Evolutionary conservation across 148 eudicot species (phyloP).

Genomic region (Silene conica): DNA sequence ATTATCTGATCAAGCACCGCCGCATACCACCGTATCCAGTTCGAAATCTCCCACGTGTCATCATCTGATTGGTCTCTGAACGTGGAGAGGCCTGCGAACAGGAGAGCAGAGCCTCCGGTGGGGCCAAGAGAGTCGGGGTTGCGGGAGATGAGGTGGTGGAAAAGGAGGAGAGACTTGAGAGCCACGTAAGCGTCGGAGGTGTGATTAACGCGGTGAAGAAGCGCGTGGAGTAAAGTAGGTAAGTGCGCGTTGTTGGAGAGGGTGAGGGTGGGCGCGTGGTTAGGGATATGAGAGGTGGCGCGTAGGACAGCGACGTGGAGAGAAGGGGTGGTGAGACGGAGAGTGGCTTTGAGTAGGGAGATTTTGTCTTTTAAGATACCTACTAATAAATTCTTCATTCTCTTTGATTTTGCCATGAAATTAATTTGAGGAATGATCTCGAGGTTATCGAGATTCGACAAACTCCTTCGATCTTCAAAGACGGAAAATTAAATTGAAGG

Average conservation of each 20-base stretch:
- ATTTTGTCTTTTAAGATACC: slow-evolving; percentile 64
- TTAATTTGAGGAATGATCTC: neutral
- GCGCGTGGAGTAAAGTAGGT: slow-evolving; percentile 28
- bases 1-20: slow-evolving; percentile 30
- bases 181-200: slow-evolving; percentile 48
- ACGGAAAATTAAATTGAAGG: neutral
- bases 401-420: slow-evolving; percentile 32
- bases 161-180: slow-evolving; percentile 54
- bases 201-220: slow-evolving; percentile 42
- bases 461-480: no score
- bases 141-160: slow-evolving; percentile 42
- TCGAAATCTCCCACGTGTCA: slow-evolving; percentile 45
- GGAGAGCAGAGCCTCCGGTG: slow-evolving; percentile 16
- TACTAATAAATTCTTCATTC: slow-evolving; percentile 33
- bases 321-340: slow-evolving; percentile 36
- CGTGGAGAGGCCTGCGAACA: slow-evolving; percentile 30
- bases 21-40: slow-evolving; percentile 69
- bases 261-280: slow-evolving; percentile 40
- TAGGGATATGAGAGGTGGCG: slow-evolving; percentile 45
- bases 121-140: slow-evolving; percentile 26
- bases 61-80: slow-evolving; percentile 34
- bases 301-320: slow-evolving; percentile 43
- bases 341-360: slow-evolving; percentile 46
- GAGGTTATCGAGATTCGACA: no score
- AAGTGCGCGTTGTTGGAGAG: slow-evolving; percentile 26